These are phyloP conservation scores for Mycothermus thermophilus DNA, from an alignment of 495 filamentous ascomycete species.

Conservation along the genomic window DNA sequence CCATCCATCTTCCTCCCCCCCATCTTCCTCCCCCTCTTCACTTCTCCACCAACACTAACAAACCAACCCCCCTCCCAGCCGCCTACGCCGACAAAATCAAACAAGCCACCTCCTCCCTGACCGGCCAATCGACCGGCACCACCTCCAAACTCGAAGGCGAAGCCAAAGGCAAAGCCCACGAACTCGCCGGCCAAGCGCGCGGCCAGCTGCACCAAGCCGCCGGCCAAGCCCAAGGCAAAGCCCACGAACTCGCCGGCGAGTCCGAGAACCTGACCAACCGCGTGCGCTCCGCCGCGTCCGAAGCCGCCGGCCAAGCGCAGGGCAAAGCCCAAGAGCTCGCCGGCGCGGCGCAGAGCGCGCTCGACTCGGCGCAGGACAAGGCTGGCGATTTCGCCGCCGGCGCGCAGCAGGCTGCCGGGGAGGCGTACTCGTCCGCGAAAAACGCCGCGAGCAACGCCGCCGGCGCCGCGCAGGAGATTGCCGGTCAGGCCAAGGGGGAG, in stretches of 20 bases:
- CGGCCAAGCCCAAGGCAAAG: constrained; percentile 12
- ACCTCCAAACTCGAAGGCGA: no score
- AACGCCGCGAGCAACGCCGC: constrained; percentile 14
- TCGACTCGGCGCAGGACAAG: constrained; percentile 19
- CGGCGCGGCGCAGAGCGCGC: constrained; percentile 21
- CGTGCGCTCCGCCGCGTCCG: no score
- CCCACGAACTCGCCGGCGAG: constrained; percentile 9
- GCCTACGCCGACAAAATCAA: constrained; percentile 33
- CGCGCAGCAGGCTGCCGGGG: no score
- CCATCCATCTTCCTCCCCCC: constrained; percentile 17
- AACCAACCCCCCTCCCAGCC: constrained; percentile 20
- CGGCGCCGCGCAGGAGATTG: constrained; percentile 20
- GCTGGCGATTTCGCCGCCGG: constrained; percentile 17
- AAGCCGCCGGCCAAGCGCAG: constrained; percentile 14
- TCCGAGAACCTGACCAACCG: constrained; percentile 12
- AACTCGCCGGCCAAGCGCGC: constrained; percentile 19
- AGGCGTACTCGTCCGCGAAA: no score
- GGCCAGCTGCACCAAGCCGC: neutral
- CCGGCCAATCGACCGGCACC: no score
- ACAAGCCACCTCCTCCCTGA: constrained; percentile 16
- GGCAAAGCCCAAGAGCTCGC: constrained; percentile 19
- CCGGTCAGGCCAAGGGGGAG: constrained; percentile 23
- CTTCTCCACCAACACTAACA: constrained; percentile 6
- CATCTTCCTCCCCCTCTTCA: constrained; percentile 34
- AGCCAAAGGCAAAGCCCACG: constrained; percentile 18